phyloP scores from a whole-genome alignment of 225 moss, liverwort and hornwort species.

The Sphagnum contortum region DNA sequence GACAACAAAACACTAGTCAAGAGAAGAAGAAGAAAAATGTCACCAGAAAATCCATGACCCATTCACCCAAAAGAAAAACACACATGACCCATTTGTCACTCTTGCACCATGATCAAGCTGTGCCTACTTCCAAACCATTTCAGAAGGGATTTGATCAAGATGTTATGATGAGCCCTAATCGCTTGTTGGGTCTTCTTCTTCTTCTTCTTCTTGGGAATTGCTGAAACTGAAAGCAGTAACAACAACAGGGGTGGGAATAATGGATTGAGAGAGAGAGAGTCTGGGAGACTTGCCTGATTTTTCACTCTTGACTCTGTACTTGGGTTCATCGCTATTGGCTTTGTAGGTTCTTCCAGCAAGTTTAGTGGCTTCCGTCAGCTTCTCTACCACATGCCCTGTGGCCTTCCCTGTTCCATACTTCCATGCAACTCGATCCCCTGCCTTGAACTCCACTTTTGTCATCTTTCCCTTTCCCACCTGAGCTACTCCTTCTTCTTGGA shows the following conservation, averaged over 20 bases:
- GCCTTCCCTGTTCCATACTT: constrained; percentile 55
- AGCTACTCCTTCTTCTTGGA: too few relatives aligned
- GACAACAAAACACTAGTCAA: too few relatives aligned
- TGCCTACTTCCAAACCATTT: not conserved
- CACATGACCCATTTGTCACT: not conserved
- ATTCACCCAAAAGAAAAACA: not conserved
- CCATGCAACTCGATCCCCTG: constrained; percentile 55
- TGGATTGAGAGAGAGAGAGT: not conserved
- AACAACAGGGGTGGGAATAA: not conserved
- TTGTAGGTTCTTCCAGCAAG: constrained; percentile 52
- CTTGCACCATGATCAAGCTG: not conserved
- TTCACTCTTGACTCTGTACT: constrained; percentile 57
- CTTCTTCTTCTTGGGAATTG: too few relatives aligned
- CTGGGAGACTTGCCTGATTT: constrained; percentile 29
- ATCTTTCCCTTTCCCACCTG: constrained; percentile 10
- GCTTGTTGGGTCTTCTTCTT: too few relatives aligned
- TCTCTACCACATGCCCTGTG: constrained; percentile 49
- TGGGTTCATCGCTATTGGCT: constrained; percentile 52
- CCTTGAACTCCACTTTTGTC: constrained; percentile 51
- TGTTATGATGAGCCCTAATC: too few relatives aligned
- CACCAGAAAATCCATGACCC: not conserved
- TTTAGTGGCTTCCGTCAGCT: constrained; percentile 45
- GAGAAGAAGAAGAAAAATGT: not conserved
- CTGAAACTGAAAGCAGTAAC: not conserved
- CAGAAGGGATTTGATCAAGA: not conserved